These are phyloP conservation scores for Heterobasidion parviporum DNA, from an alignment of 1,284 basidiomycete genomes.

Conservation along the genomic window DNA sequence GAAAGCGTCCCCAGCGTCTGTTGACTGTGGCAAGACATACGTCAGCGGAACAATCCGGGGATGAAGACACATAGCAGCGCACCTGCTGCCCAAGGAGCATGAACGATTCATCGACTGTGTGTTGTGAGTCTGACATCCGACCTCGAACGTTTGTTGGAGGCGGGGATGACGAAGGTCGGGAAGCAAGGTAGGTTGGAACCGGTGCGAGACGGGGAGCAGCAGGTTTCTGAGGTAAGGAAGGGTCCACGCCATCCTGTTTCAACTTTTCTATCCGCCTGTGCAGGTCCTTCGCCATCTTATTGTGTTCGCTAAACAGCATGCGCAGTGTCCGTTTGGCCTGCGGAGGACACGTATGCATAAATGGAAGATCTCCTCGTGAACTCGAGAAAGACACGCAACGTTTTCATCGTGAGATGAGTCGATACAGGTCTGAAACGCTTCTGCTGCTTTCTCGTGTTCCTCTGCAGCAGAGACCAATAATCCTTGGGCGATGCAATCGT, in stretches of 20 bases:
- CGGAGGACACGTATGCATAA: constrained; percentile 9
- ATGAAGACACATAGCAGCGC: constrained; percentile 2
- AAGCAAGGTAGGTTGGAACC: constrained; percentile 9
- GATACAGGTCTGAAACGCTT: constrained; percentile 61
- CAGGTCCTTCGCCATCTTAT: constrained; percentile 58
- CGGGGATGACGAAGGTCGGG: constrained; percentile 10
- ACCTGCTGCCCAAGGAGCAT: constrained; percentile 74
- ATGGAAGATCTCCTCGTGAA: constrained; percentile 10
- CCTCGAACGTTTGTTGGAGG: constrained; percentile 18
- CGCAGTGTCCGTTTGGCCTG: constrained; percentile 70
- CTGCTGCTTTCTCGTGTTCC: constrained; percentile 58
- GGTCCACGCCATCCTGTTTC: constrained; percentile 66
- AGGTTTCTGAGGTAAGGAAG: constrained; percentile 37
- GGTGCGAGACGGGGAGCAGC: constrained; percentile 15
- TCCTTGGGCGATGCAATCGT: constrained; percentile 56
- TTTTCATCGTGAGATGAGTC: constrained; percentile 64
- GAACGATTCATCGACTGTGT: constrained; percentile 74
- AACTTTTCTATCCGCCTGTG: constrained; percentile 62
- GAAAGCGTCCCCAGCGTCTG: constrained; percentile 69
- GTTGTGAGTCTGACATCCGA: constrained; percentile 59
- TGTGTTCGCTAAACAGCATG: constrained; percentile 66
- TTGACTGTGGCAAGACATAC: constrained; percentile 31
- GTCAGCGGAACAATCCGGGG: background rate
- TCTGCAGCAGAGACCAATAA: constrained; percentile 62
- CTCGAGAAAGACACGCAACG: constrained; percentile 29